A percentile compares a stretch with the other conserved stretches of the same genome.
Evolutionary conservation across 192 early-diverging fungal species (phyloP).

Genomic region (Umbelopsis sp.): DNA sequence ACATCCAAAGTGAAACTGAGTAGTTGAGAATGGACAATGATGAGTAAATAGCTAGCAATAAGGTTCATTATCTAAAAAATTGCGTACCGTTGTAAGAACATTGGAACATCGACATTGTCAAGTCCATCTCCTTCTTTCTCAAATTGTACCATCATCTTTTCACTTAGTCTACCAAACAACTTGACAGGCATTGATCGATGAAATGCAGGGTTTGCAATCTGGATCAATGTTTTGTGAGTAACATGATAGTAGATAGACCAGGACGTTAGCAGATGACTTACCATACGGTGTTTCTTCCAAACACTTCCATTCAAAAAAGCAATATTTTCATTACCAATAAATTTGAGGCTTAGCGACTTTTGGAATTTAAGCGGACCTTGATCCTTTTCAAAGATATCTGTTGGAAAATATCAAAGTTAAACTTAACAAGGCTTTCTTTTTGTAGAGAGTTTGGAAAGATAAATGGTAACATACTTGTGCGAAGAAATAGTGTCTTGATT

Average conservation of each 20-base stretch:
- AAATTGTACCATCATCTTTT: background rate
- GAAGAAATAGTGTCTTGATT: background rate
- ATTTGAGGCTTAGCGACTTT: too few relatives aligned
- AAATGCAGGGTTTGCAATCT: too few relatives aligned
- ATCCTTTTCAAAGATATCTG: too few relatives aligned
- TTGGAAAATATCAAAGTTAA: background rate
- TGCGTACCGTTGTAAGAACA: too few relatives aligned
- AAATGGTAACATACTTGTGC: background rate
- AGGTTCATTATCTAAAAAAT: background rate
- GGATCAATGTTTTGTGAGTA: too few relatives aligned
- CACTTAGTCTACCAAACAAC: slow-evolving; percentile 16
- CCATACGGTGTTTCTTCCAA: too few relatives aligned
- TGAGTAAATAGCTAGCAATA: background rate
- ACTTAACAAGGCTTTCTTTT: slow-evolving; percentile 19
- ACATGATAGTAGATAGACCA: too few relatives aligned
- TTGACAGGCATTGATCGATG: slow-evolving; percentile 27
- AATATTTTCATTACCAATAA: too few relatives aligned
- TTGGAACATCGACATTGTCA: background rate
- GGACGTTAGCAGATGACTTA: too few relatives aligned
- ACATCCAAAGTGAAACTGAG: slow-evolving; percentile 27
- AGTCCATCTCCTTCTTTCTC: background rate
- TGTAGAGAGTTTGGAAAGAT: background rate
- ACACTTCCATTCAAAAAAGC: too few relatives aligned
- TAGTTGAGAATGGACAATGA: too few relatives aligned
- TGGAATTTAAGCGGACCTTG: background rate